Evolutionary conservation across 768 basidiomycete species (phyloP).

Genomic region (Mycena amicta): DNA sequence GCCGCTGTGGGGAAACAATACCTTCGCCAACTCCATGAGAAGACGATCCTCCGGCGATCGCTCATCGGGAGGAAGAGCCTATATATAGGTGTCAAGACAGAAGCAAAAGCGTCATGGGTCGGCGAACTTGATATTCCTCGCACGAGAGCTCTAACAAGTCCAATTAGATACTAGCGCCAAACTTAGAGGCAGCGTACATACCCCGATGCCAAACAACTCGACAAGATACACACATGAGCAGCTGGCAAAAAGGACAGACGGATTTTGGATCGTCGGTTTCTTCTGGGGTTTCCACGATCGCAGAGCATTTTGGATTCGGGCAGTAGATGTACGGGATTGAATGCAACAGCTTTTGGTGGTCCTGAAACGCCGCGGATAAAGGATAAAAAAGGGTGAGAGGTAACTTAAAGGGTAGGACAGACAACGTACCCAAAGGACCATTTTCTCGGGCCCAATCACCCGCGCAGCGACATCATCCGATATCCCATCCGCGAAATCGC

Average conservation of each 20-base stretch:
- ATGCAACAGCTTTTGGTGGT: slow-evolving; percentile 39
- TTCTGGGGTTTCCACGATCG: slow-evolving; percentile 36
- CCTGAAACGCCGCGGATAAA: too few relatives aligned
- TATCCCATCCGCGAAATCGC: slow-evolving; percentile 37
- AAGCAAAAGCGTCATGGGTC: too few relatives aligned
- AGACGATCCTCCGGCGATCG: slow-evolving; percentile 41
- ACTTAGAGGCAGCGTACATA: too few relatives aligned
- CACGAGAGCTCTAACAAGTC: slow-evolving; percentile 35
- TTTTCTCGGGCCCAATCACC: slow-evolving; percentile 33
- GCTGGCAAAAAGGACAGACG: slow-evolving; percentile 35
- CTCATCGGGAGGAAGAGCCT: slow-evolving; percentile 38
- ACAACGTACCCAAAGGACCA: slow-evolving; percentile 37
- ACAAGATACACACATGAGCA: slow-evolving; percentile 38
- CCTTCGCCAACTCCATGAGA: slow-evolving; percentile 37
- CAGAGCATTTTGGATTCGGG: slow-evolving; percentile 41
- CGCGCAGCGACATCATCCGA: slow-evolving; percentile 36
- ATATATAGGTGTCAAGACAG: too few relatives aligned
- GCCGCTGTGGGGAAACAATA: background rate
- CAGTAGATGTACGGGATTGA: slow-evolving; percentile 38
- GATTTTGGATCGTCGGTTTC: slow-evolving; percentile 36
- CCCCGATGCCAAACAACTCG: slow-evolving; percentile 38
- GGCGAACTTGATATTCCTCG: slow-evolving; percentile 37
- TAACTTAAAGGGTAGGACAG: background rate
- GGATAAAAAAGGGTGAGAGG: too few relatives aligned
- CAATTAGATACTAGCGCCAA: too few relatives aligned